Evolutionary conservation across 169 alveolate genomes (phyloP).

Genomic region (Plasmodium knowlesi): DNA sequence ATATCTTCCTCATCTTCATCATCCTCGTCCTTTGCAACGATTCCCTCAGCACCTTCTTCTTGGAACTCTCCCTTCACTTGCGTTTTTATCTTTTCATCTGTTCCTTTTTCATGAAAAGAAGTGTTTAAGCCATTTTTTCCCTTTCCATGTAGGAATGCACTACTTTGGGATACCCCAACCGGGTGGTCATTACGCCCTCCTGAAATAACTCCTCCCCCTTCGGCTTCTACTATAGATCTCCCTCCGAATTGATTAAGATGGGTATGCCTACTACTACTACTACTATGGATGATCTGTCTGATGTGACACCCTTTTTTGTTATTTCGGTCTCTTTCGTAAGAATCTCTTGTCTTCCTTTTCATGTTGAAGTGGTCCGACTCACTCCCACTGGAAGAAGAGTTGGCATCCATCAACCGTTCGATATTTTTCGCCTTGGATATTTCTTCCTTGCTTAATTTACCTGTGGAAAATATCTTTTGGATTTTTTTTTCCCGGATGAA

Average conservation of each 20-base stretch:
- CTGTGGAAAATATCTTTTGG: constrained; percentile 11
- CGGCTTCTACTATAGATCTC: background rate
- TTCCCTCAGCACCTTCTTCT: background rate
- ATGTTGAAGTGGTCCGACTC: background rate
- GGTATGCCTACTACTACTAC: background rate
- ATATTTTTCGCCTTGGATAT: constrained; percentile 46
- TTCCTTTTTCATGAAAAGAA: background rate
- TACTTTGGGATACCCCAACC: background rate
- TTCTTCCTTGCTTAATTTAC: constrained; percentile 60
- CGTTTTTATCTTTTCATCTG: background rate
- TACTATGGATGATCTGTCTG: background rate
- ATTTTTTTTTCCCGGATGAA: constrained; percentile 59
- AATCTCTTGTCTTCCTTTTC: constrained; percentile 53
- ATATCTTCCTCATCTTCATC: background rate
- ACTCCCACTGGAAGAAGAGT: constrained; percentile 40
- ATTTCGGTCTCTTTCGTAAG: constrained; percentile 1
- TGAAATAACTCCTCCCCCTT: background rate
- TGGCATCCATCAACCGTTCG: constrained; percentile 47
- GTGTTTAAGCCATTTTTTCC: background rate
- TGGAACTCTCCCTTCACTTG: background rate
- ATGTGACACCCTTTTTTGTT: constrained; percentile 13
- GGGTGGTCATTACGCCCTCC: background rate
- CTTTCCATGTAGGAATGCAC: background rate
- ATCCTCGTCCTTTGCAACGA: background rate
- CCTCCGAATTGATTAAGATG: background rate